Conservation (phyloP, 805 yeast species). For the Isabelozyma heimii region DNA sequence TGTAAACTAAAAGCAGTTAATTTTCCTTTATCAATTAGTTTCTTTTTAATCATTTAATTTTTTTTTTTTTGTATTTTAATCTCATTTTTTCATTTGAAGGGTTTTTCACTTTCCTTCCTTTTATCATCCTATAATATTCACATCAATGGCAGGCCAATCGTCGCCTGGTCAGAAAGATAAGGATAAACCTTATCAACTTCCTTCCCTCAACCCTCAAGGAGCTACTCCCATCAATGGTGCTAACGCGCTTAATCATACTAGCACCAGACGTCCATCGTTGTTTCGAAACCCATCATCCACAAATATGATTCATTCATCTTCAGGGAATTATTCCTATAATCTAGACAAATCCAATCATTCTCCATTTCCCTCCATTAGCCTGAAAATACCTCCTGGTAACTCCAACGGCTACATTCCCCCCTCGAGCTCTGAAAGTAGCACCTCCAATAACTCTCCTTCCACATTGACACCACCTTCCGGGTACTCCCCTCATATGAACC, state of each 20-base stretch:
- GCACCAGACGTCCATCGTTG: conserved; percentile 7
- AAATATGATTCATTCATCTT: not conserved
- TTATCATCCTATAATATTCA: too few relatives aligned
- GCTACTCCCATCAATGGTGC: not conserved
- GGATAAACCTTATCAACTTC: not conserved
- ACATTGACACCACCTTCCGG: not conserved
- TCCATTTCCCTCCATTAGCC: not conserved
- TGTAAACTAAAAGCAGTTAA: not conserved
- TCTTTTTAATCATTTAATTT: too few relatives aligned
- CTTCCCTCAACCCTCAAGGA: not conserved
- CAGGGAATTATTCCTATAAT: not conserved
- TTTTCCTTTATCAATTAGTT: too few relatives aligned
- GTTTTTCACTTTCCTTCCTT: too few relatives aligned
- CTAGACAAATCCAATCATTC: not conserved
- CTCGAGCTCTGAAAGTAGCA: not conserved
- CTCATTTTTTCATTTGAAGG: not conserved
- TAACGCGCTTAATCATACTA: conserved; percentile 1
- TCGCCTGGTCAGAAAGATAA: not conserved
- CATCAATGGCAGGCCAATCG: not conserved
- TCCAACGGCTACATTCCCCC: not conserved
- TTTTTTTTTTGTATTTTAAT: too few relatives aligned
- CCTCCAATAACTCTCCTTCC: not conserved
- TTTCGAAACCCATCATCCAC: conserved; percentile 4
- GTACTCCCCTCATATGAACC: not conserved
- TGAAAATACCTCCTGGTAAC: not conserved